Conservation (phyloP, 2,329 filamentous ascomycete species). For the Talaromyces sp. region DNA sequence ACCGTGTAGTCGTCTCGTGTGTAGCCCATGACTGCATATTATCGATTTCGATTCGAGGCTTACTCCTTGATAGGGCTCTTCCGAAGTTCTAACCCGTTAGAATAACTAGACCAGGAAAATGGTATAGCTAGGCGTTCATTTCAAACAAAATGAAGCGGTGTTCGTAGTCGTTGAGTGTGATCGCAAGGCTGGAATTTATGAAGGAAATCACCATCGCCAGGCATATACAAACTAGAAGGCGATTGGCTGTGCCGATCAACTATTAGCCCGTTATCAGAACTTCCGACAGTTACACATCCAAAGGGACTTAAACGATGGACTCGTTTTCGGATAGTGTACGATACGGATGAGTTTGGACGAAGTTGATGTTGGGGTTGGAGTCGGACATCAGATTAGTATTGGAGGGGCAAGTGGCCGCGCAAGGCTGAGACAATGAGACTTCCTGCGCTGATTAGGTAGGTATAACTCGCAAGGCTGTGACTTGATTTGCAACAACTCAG, state of each 20-base stretch:
- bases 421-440: neutral
- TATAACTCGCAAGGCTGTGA: neutral
- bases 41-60: neutral
- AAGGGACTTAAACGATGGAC: neutral
- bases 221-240: too few relatives aligned
- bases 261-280: neutral
- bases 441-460: too few relatives aligned
- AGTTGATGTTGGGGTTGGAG: neutral
- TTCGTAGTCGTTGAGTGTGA: too few relatives aligned
- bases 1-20: constrained; percentile 5
- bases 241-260: neutral
- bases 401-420: neutral
- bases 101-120: neutral
- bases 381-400: neutral
- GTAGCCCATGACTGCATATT: neutral
- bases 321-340: neutral
- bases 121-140: too few relatives aligned
- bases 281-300: neutral
- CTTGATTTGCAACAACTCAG: neutral
- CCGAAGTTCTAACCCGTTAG: neutral
- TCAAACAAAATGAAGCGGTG: too few relatives aligned
- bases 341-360: neutral
- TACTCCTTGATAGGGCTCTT: too few relatives aligned
- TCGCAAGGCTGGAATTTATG: too few relatives aligned
- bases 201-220: too few relatives aligned